Percentiles rank a stretch among this genome's conserved stretches.
These are phyloP conservation scores for Capsicum chinense DNA, from an alignment of 257 asterid genomes.

Conservation along the genomic window DNA sequence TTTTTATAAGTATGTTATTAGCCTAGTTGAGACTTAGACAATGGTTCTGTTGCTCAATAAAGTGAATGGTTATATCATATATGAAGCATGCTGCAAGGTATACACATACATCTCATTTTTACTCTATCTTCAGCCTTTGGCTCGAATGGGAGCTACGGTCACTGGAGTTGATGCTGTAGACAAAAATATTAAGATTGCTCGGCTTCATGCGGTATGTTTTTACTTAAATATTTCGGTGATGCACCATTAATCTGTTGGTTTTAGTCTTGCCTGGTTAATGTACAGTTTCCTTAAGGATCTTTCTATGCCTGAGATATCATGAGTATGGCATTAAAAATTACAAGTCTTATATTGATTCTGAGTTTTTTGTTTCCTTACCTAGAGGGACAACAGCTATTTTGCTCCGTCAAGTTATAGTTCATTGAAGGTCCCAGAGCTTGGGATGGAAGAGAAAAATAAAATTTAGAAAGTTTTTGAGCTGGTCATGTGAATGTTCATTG, in stretches of 20 bases:
- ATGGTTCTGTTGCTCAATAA: background rate
- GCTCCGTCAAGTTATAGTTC: background rate
- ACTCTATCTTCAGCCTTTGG: conserved; percentile 71
- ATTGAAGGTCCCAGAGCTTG: background rate
- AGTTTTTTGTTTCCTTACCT: background rate
- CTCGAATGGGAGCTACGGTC: conserved; percentile 87
- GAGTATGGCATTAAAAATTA: background rate
- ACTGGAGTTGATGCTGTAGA: conserved; percentile 95
- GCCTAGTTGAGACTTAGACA: background rate
- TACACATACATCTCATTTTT: background rate
- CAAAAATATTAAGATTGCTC: conserved; percentile 85
- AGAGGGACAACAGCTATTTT: background rate
- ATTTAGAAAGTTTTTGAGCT: background rate
- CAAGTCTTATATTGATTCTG: background rate
- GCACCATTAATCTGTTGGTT: background rate
- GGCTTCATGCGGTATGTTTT: conserved; percentile 78
- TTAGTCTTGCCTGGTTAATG: background rate
- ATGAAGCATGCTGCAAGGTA: conserved; percentile 18
- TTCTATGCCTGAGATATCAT: background rate
- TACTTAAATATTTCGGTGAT: conserved; percentile 1
- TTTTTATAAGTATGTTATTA: background rate
- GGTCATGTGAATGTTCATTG: background rate
- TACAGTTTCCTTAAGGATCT: conserved; percentile 1
- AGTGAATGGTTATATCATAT: background rate
- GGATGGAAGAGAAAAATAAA: background rate